A percentile compares a stretch with the other conserved stretches of the same genome.
Conservation (phyloP, 2,329 filamentous ascomycete species). For the Aureobasidium sp. region DNA sequence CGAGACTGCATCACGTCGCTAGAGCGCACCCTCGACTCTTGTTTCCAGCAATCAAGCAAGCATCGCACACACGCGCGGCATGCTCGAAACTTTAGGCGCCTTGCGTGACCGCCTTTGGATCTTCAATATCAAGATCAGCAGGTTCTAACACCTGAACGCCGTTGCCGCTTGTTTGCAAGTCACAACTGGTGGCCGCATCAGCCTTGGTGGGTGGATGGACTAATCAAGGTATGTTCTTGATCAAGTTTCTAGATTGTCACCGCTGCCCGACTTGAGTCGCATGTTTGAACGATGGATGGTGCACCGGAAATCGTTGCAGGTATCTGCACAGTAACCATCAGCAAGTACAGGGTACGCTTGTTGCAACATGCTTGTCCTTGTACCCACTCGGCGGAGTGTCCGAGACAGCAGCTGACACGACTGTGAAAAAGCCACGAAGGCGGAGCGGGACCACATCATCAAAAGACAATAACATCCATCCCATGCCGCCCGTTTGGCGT, state of each 20-base stretch:
- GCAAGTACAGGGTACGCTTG: conserved; percentile 2
- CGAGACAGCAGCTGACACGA: conserved; percentile 14
- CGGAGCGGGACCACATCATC: conserved; percentile 5
- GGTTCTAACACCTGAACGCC: not conserved
- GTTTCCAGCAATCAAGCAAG: not conserved
- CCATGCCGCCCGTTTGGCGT: not conserved
- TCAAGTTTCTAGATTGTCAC: not conserved
- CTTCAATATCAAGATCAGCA: conserved; percentile 12
- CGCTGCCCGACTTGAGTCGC: not conserved
- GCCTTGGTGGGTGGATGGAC: not conserved
- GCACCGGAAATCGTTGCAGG: conserved; percentile 1
- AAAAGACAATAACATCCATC: not conserved
- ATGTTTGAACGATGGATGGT: conserved; percentile 1
- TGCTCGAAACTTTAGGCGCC: conserved; percentile 1
- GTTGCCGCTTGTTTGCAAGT: conserved; percentile 7
- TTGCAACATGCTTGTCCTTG: conserved; percentile 1
- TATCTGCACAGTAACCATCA: conserved; percentile 8
- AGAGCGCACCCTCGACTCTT: not conserved
- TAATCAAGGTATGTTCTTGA: conserved; percentile 5
- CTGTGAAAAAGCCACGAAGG: not conserved
- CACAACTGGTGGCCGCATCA: conserved; percentile 4
- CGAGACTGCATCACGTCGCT: not conserved
- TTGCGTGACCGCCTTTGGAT: not conserved
- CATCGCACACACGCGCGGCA: conserved; percentile 8
- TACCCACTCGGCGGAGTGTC: conserved; percentile 2